These are phyloP conservation scores for Vaccinium corymbosum DNA, from an alignment of 148 eudicot genomes.

Conservation along the genomic window DNA sequence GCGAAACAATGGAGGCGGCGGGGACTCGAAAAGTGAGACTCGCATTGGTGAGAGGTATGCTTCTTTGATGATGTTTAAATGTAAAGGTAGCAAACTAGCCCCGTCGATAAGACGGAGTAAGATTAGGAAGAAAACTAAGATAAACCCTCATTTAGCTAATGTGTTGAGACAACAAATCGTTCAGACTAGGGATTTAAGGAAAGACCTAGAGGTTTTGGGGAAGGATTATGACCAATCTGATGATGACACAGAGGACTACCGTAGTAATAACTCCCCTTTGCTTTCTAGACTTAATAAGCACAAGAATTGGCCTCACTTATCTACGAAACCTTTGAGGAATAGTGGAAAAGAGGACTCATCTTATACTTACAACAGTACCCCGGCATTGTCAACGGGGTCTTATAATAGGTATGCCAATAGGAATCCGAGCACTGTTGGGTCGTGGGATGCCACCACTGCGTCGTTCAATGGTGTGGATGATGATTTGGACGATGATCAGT, in stretches of 20 bases:
- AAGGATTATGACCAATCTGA: constrained; percentile 72
- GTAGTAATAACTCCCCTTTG: constrained; percentile 48
- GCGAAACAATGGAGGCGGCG: constrained; percentile 45
- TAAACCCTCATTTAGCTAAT: constrained; percentile 37
- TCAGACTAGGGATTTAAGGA: constrained; percentile 31
- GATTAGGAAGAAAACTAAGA: constrained; percentile 56
- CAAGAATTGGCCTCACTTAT: constrained; percentile 31
- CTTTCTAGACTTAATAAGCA: constrained; percentile 58
- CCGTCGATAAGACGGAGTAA: constrained; percentile 41
- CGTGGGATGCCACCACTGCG: constrained; percentile 78
- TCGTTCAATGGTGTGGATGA: constrained; percentile 67
- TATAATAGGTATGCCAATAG: constrained; percentile 52
- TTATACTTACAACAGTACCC: constrained; percentile 73
- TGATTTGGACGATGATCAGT: constrained; percentile 48
- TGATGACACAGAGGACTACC: constrained; percentile 58
- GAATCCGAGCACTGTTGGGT: constrained; percentile 69
- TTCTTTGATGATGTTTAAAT: constrained; percentile 42
- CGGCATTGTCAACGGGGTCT: constrained; percentile 87
- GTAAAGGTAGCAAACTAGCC: constrained; percentile 42
- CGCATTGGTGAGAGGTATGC: constrained; percentile 44
- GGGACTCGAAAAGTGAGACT: constrained; percentile 71
- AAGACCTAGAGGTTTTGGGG: constrained; percentile 32
- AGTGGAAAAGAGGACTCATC: constrained; percentile 72
- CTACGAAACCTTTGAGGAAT: constrained; percentile 46
- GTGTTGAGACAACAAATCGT: constrained; percentile 35